Percentiles rank a stretch among this genome's conserved stretches.
Evolutionary conservation across 257 asterid species (phyloP).

Genomic region (Jacaranda mimosifolia): DNA sequence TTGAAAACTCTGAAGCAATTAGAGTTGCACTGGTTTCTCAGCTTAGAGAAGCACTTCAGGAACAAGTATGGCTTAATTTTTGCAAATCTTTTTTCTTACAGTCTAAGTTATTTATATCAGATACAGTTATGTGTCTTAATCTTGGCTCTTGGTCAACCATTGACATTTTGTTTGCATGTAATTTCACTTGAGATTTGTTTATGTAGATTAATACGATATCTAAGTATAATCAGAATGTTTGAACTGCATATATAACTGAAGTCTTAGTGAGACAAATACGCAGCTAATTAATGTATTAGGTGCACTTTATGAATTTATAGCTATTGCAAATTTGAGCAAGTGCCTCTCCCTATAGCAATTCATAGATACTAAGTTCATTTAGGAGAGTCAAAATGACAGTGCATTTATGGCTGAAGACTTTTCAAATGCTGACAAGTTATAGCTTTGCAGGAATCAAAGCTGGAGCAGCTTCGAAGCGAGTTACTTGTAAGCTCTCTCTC

Average conservation of each 20-base stretch:
- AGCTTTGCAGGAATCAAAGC: constrained; percentile 79
- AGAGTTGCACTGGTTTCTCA: constrained; percentile 72
- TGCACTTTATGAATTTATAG: background rate
- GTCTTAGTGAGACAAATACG: background rate
- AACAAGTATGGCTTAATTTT: constrained; percentile 65
- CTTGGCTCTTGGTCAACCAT: background rate
- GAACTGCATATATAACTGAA: background rate
- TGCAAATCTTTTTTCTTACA: constrained; percentile 6
- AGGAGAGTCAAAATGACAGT: constrained; percentile 8
- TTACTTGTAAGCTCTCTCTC: constrained; percentile 64
- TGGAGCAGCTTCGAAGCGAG: constrained; percentile 69
- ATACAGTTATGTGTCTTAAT: background rate
- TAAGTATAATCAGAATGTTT: constrained; percentile 21
- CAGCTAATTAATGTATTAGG: constrained; percentile 3
- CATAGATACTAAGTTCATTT: background rate
- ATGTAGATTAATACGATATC: background rate
- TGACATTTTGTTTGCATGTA: too few relatives aligned
- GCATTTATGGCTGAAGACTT: constrained; percentile 28
- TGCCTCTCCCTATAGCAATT: background rate
- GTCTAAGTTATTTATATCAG: constrained; percentile 12
- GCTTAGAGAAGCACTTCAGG: constrained; percentile 85
- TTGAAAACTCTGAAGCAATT: constrained; percentile 75
- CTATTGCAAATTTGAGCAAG: constrained; percentile 8
- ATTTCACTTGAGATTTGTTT: constrained; percentile 10
- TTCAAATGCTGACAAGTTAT: constrained; percentile 34